These are phyloP conservation scores for Myxozyma vanderwaltii DNA, from an alignment of 805 yeast genomes.

Conservation along the genomic window DNA sequence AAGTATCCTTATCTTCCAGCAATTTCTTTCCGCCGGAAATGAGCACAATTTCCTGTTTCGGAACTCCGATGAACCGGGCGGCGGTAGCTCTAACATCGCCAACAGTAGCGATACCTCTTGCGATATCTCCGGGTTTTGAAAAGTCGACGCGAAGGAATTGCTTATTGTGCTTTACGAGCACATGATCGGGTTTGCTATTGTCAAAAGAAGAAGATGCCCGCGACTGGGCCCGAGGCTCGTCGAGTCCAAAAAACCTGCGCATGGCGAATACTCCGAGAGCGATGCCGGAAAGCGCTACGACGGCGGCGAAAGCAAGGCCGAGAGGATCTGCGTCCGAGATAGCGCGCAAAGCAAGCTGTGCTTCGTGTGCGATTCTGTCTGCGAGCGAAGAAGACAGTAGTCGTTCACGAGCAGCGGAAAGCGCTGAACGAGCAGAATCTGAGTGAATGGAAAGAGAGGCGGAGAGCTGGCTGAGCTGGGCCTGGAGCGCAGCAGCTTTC, in stretches of 20 bases:
- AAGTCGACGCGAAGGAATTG: conserved; percentile 29
- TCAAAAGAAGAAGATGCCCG: conserved; percentile 2
- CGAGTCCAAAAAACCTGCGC: conserved; percentile 25
- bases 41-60: conserved; percentile 22
- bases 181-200: conserved; percentile 21
- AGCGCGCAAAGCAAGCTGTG: neutral
- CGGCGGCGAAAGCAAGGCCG: neutral
- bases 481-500: conserved; percentile 13
- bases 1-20: conserved; percentile 21
- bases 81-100: conserved; percentile 35
- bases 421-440: neutral
- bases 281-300: neutral
- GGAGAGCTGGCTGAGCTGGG: conserved; percentile 14
- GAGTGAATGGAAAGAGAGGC: conserved; percentile 3
- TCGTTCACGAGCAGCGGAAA: conserved; percentile 3
- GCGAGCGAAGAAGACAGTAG: neutral
- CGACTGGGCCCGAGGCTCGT: neutral
- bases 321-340: conserved; percentile 5
- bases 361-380: neutral
- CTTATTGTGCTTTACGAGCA: conserved; percentile 31
- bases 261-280: conserved; percentile 9
- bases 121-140: conserved; percentile 32
- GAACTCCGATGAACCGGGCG: conserved; percentile 26
- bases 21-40: conserved; percentile 35
- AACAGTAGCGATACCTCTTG: conserved; percentile 31